Conservation (phyloP, 441 rosid species). For the Erodium chrysanthum region DNA sequence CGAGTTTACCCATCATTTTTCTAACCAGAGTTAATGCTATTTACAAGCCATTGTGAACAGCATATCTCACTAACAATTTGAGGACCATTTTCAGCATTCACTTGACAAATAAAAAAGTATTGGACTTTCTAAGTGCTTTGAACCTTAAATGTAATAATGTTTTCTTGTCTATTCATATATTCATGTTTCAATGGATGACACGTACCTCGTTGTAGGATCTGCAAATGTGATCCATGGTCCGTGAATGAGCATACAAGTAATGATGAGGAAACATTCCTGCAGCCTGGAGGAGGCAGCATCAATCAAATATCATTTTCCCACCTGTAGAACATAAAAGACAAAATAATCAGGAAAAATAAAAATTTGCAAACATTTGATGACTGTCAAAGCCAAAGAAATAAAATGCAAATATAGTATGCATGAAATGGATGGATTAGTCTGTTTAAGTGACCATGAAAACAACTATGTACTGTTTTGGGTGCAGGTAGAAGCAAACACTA, state of each 20-base stretch:
- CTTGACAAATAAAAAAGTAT: no score
- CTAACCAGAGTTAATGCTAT: no score
- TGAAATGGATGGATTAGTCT: neutral
- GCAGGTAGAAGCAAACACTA: slow-evolving; percentile 1
- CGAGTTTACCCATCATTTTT: no score
- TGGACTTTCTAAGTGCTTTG: no score
- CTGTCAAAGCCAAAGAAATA: neutral
- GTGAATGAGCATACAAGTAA: neutral
- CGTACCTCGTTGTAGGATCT: neutral
- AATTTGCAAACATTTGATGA: slow-evolving; percentile 14
- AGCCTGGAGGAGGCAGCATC: neutral
- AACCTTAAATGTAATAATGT: neutral
- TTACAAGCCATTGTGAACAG: no score
- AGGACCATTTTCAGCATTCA: no score
- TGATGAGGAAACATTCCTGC: neutral
- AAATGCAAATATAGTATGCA: neutral
- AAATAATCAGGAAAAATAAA: slow-evolving; percentile 17
- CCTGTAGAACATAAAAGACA: slow-evolving; percentile 26
- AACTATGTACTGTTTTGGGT: slow-evolving; percentile 1
- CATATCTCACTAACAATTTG: no score
- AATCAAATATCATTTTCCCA: slow-evolving; percentile 4
- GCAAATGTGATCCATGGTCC: neutral
- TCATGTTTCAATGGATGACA: neutral
- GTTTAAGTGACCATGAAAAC: neutral
- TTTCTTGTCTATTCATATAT: neutral